phyloP scores from a whole-genome alignment of 805 yeast genomes.

The Yamadazyma akitaensis region DNA sequence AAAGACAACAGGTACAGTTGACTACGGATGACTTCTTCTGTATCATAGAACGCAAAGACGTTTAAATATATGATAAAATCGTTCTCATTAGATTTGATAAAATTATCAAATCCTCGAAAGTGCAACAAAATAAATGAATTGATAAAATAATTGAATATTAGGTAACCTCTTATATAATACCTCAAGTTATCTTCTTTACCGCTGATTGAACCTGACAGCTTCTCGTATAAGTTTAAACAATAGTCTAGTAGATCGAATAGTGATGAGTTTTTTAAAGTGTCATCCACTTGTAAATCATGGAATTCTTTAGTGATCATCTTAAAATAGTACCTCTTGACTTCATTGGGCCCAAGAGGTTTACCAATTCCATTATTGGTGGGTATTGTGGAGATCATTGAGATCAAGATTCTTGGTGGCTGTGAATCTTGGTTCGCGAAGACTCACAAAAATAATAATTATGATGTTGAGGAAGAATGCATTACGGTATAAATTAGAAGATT shows the following conservation, averaged over 20 bases:
- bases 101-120: conserved; percentile 40
- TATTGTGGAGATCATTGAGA: background rate
- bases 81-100: conserved; percentile 32
- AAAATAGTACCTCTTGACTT: conserved; percentile 20
- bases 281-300: conserved; percentile 35
- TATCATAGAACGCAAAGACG: conserved; percentile 38
- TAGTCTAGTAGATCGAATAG: conserved; percentile 41
- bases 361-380: background rate
- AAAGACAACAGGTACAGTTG: conserved; percentile 21
- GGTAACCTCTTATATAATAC: conserved; percentile 34
- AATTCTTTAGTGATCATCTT: conserved; percentile 33
- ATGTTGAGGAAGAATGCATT: background rate
- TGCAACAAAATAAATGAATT: conserved; percentile 42
- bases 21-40: conserved; percentile 23
- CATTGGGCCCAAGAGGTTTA: conserved; percentile 9
- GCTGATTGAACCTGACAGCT: conserved; percentile 16
- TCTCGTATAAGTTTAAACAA: conserved; percentile 37
- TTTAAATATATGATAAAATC: conserved; percentile 43
- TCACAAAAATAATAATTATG: background rate
- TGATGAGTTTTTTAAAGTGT: conserved; percentile 25
- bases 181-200: conserved; percentile 19
- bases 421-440: background rate
- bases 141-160: conserved; percentile 41
- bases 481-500: background rate
- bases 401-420: background rate